Percentiles rank a stretch among this genome's conserved stretches.
Evolutionary conservation across 208 protist species (phyloP).

Genomic region (Leishmania turanica): DNA sequence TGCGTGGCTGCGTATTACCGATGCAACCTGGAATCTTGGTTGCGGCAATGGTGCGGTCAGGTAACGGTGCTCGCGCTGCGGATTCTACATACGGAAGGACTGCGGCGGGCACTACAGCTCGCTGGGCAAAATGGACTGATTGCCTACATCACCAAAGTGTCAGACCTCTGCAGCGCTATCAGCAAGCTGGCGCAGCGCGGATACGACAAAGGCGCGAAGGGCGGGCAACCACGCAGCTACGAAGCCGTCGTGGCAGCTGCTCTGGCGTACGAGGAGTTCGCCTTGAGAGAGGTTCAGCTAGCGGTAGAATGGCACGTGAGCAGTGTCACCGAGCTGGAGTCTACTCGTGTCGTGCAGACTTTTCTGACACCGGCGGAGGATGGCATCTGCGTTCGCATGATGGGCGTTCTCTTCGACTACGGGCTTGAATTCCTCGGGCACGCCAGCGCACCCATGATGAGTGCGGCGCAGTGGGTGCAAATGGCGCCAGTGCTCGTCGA

Average conservation of each 20-base stretch:
- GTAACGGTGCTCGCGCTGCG: constrained; percentile 67
- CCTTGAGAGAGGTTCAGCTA: constrained; percentile 49
- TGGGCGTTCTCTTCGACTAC: constrained; percentile 65
- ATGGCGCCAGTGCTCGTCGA: constrained; percentile 19
- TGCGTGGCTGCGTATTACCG: constrained; percentile 43
- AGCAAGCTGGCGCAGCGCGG: constrained; percentile 36
- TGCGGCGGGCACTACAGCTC: constrained; percentile 61
- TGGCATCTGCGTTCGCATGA: constrained; percentile 52
- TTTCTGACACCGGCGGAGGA: constrained; percentile 45
- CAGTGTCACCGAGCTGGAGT: constrained; percentile 62
- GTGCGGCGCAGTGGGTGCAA: constrained; percentile 30
- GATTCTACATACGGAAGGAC: constrained; percentile 65
- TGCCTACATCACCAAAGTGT: constrained; percentile 53
- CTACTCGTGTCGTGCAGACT: constrained; percentile 77
- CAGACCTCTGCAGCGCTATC: constrained; percentile 59
- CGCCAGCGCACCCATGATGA: constrained; percentile 46
- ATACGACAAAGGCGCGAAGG: not conserved
- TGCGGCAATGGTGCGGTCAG: constrained; percentile 78
- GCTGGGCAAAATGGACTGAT: constrained; percentile 50
- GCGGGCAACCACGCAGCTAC: not conserved
- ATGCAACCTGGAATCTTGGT: constrained; percentile 45
- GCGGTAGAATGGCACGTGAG: constrained; percentile 50
- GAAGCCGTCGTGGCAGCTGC: constrained; percentile 36
- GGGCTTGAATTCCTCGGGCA: constrained; percentile 88
- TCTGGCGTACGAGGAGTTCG: constrained; percentile 63